Base-by-base conservation (phyloP, 2,329 filamentous ascomycete species). In the Colletotrichum sp. region DNA sequence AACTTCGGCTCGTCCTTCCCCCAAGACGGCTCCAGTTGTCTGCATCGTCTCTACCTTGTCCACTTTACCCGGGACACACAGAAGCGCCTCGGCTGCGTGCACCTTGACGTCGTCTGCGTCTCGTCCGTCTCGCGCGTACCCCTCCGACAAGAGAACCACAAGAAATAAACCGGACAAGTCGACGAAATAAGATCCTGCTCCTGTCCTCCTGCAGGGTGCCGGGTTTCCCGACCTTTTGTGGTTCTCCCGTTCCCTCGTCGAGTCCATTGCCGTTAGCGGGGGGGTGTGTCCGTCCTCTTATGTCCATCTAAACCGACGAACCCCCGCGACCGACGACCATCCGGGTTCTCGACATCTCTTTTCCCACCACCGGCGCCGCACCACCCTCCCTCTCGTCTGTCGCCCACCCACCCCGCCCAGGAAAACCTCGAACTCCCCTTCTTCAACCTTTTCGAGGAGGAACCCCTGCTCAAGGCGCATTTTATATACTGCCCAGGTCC, bases 401-500 rank as follows among this genome's bases (percentile, higher is more conserved):
- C 28, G 21, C 18, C 44, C 44, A 52, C 30, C 57, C 26, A 49
- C 28, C 26, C 26, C 26, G 30, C 21, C 57, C 18, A 60, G 57
- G 57, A 60, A 30, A 30, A 60, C 60, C 28, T 44, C 21, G 39
- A 39, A 13, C 49, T n/a, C 52, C 2, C n/a, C 16, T 28, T 28
- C 39, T 24, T 13, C 71, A 16, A 13, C 44, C 44, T 13, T 52
- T 49, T 21, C 44, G 18, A 49, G 44, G n/a, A 49, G 0, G n/a
- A 49, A 0, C 34, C 44, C 73, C 44, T 76, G 64, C 24, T 26
- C 57, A 59, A 52, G 74, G 49, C 70, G 34, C 49, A 73, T 60
- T 67, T 69, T 76, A 76, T 76, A 76, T 73, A 69, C 70, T 49
- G 57, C 65, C 64, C 64, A 28, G 24, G 26, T 32, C 64, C 73